Evolutionary conservation across 139 green algal genomes (phyloP), one percentile per base, ranked within the genome.

Genomic region (Raphidocelis subcapitata): DNA sequence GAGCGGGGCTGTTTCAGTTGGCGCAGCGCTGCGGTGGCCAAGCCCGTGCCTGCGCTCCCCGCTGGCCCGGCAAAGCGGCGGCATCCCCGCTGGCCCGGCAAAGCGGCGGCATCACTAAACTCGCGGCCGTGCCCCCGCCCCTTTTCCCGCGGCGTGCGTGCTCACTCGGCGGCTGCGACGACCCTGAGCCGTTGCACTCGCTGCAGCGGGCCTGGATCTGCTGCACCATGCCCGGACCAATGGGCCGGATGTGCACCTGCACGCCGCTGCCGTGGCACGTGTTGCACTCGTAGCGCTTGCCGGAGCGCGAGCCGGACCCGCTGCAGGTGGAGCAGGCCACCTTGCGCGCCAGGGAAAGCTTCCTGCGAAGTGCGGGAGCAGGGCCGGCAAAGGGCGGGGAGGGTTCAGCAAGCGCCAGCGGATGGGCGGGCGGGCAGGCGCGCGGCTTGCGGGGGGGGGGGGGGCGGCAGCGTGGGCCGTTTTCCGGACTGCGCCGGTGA

Each of bases 181-280:
- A 90, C 15, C 96, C 96, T 23, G 61, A 88, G 69, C 94, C 93
- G 21, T 46, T 62, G 84, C 96, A 99, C 33, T 76, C 81, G 12
- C 33, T 69, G 87, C 96, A 99, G 12, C 88, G 85, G 28, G 87
- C 77, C 88, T 99, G 96, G 79, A 99, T 97, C 83, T 99, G 96
- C 87, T 98, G 95, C 84, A 99, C 92, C 96, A 99, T 99, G 66
- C 95, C 96, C 31, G 96, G 96, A 0, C 95, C 96, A 29, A 99
- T 67, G 3, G 94, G 91, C 33, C 95, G 84, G 57, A 99, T 90
- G 57, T 92, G 88, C 5, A 97, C 85, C 71, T 97, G 86, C 41
- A 97, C 87, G 47, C 96, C 96, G 20, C 72, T 87, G 37, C 96
- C 96, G 56, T 94, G 82, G 89, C 96, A 99, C 1, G 82, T 78